phyloP scores from a whole-genome alignment of 2,329 filamentous ascomycete species.

The Arachnomyces sp. region DNA sequence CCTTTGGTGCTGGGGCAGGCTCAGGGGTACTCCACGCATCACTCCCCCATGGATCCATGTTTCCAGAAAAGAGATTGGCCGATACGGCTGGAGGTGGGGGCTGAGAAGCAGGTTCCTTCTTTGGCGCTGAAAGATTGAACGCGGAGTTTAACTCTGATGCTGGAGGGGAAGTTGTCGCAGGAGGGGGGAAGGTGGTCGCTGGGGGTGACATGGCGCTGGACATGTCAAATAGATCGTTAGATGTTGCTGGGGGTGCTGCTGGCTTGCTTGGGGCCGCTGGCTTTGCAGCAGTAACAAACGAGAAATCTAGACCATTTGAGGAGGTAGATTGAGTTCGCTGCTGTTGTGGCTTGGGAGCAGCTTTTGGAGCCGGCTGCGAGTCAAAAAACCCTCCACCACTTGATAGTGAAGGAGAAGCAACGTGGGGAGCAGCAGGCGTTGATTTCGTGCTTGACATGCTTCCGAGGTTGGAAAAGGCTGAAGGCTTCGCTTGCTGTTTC shows the following conservation, averaged over 20 bases:
- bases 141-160: slow-evolving; percentile 51
- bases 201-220: slow-evolving; percentile 42
- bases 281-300: slow-evolving; percentile 54
- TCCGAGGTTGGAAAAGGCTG: slow-evolving; percentile 56
- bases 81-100: slow-evolving; percentile 25
- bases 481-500: slow-evolving; percentile 43
- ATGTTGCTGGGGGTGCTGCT: slow-evolving; percentile 39
- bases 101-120: slow-evolving; percentile 30
- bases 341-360: slow-evolving; percentile 38
- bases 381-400: slow-evolving; percentile 81
- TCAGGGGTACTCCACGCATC: slow-evolving; percentile 72
- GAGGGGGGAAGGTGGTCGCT: slow-evolving; percentile 33
- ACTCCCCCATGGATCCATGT: slow-evolving; percentile 72
- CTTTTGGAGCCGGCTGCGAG: slow-evolving; percentile 52
- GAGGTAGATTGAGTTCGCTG: slow-evolving; percentile 44
- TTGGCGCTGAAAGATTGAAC: slow-evolving; percentile 66
- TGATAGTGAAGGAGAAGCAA: slow-evolving; percentile 43
- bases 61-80: slow-evolving; percentile 23
- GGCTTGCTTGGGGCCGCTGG: slow-evolving; percentile 34
- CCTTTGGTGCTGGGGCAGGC: slow-evolving; percentile 43
- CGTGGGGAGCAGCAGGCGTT: slow-evolving; percentile 35
- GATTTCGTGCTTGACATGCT: slow-evolving; percentile 44
- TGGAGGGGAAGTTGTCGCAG: slow-evolving; percentile 33
- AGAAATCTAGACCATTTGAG: slow-evolving; percentile 55
- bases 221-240: slow-evolving; percentile 78